Evolutionary conservation across 202 grass and related monocot genomes (phyloP), one percentile per base, ranked within the genome.

Genomic region (Zoysia matrella): DNA sequence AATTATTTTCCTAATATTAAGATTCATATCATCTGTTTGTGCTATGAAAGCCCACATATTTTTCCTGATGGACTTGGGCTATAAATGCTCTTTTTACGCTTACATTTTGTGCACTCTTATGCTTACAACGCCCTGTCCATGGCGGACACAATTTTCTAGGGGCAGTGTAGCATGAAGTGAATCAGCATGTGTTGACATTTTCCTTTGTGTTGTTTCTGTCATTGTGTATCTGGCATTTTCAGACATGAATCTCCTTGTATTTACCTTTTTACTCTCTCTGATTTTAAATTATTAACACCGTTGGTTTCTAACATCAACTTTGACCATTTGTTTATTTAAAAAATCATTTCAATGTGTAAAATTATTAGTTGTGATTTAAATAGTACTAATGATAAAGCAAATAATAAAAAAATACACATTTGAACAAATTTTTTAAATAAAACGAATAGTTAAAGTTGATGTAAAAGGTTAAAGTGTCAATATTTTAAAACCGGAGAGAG

Each of bases 221-320:
- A 0, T 14, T 56, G 53, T 14, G n/a, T 62, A 10, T 40, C 30
- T 51, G 67, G 7, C 1, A 1, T 78, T 69, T 80, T 56, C 16
- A 4, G 71, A 45, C 40, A 30, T 74, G 42, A 88, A 80, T 48
- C 80, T 11, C 60, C 11, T 72, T 88, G 1, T 64, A 64, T 71
- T 75, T 16, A 42, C 66, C 70, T 8, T 74, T 30, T 30, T 30
- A 30, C 22, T 30, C 22, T 30, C 22, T 30, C 0, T 30, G 0
- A 0, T 30, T 30, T 30, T 30, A 30, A 30, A 30, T 30, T 30
- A 30, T 30, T 30, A 0, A 30, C 22, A 30, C 22, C 0, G 22
- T 30, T 30, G 0, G 22, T 0, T 30, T 30, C 22, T 30, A 30
- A 30, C 22, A 30, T 30, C 22, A 30, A 30, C 22, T 30, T 30